Evolutionary conservation across 495 filamentous ascomycete genomes (phyloP), one percentile per base, ranked within the genome.

Genomic region (Neurospora sp.): DNA sequence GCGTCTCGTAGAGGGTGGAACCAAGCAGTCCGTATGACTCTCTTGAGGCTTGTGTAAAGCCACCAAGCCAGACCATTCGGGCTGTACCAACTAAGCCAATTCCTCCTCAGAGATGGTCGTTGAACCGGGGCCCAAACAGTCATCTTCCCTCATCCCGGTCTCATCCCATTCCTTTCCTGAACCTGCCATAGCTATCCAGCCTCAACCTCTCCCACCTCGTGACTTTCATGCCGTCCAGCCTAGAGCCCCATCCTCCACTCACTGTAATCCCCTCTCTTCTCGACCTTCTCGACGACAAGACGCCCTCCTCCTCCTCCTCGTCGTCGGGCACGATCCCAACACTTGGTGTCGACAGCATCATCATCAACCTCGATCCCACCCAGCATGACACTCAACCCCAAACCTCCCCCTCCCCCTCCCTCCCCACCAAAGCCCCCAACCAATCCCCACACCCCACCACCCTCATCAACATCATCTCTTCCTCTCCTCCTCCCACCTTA

Each of bases 381-480:
- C 40, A 40, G 40, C 11, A 40, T 40, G 12, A 48, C 75, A 35
- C 82, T 37, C 69, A 72, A 37, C 66, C 74, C 84, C 84, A 86
- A 44, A 86, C 48, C 70, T 71, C 71, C 9, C 72, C 72, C 73
- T 85, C 75, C 69, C 77, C 83, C n/a, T 76, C 77, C 73, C 78
- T 77, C 39, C 81, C 83, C 35, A 85, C 71, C 48, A 87, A 72
- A 35, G 77, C 76, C 27, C 85, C 84, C 41, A 86, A 76, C 82
- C 82, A 87, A 73, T 86, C 83, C 20, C 84, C 85, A 46, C 81
- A 84, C 27, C 79, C 82, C 71, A 71, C 72, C 27, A 87, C 69
- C 69, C 77, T 78, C 53, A 87, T 72, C 7, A 83, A 40, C 69
- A 79, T 75, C 69, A 71, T 71, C 18, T 79, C 75, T n/a, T 72